Base-by-base conservation (phyloP, 805 yeast genomes). In the Wickerhamiella nectarea region DNA sequence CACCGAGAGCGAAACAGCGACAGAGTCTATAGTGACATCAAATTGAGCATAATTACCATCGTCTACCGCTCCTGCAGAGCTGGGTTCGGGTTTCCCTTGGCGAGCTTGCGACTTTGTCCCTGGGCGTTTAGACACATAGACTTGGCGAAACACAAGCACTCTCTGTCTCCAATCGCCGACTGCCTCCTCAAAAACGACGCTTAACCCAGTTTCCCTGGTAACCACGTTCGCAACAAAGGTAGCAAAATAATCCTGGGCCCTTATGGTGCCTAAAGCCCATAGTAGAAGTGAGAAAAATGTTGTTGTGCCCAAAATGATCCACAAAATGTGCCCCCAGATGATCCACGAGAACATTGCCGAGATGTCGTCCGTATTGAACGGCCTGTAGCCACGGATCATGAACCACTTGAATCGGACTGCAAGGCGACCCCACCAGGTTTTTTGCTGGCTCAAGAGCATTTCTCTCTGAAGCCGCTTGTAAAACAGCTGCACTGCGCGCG, bases 11-110 rank as follows among this genome's bases (percentile, higher is more conserved):
- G 94, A 77, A 0, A 91, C 73, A 43, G 79, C 78, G 10, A 87
- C 78, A 51, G 80, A 81, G 47, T 89, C 95, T 12, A 91, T 80
- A 0, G 94, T 83, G 33, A 91, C 60, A 60, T 91, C 98, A 59
- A 80, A 91, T 59, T 91, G 98, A 0, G 98, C 89, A 61, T 87
- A 91, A 61, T 91, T 91, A 1, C 96, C 97, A 57, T 86, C 94
- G 28, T 65, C 95, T 14, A n/a, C 18, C 19, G 33, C 19, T 15
- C 31, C 19, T 10, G n/a, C 9, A 33, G 47, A 43, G 31, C 45
- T 37, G 19, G 51, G 48, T 20, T 28, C 48, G 15, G 66, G 67
- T 22, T 79, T 75, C 33, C 91, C 51, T 81, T 79, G 14, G 68
- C 69, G 43, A 83, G 81, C 21, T 68, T 56, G 24, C 63, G 56